Evolutionary conservation across 2,329 filamentous ascomycete species (phyloP).

Genomic region (Onygenales sp.): DNA sequence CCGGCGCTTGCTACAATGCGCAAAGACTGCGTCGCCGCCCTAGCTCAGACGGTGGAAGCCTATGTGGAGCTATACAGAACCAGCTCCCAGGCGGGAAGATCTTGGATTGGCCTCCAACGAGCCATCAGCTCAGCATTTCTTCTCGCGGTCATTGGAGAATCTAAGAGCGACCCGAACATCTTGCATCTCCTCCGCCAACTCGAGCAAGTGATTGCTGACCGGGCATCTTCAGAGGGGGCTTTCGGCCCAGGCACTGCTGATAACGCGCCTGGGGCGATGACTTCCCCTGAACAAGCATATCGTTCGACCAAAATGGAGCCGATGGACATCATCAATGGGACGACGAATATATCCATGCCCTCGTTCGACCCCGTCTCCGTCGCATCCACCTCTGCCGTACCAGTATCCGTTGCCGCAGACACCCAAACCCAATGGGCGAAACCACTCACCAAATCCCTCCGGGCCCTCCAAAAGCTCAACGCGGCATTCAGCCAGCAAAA

Average conservation of each 20-base stretch:
- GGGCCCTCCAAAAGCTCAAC: constrained; percentile 37
- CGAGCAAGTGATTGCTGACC: constrained; percentile 35
- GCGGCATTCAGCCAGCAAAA: constrained; percentile 24
- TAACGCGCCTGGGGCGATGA: neutral
- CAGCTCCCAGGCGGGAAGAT: constrained; percentile 34
- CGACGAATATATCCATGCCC: constrained; percentile 18
- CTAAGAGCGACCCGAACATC: constrained; percentile 31
- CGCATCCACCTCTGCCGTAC: constrained; percentile 19
- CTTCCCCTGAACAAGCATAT: neutral
- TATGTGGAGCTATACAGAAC: constrained; percentile 47
- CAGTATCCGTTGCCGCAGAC: constrained; percentile 21
- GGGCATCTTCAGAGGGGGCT: constrained; percentile 27
- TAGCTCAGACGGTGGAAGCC: constrained; percentile 49
- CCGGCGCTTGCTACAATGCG: constrained; percentile 33
- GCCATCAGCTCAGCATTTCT: constrained; percentile 40
- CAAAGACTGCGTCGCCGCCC: constrained; percentile 45
- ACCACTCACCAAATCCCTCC: constrained; percentile 36
- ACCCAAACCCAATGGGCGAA: constrained; percentile 37
- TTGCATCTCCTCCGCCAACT: constrained; percentile 32
- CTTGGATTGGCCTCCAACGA: constrained; percentile 39
- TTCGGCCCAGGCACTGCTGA: constrained; percentile 14
- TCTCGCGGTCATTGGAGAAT: constrained; percentile 37
- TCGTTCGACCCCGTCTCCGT: constrained; percentile 17
- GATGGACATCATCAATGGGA: constrained; percentile 20
- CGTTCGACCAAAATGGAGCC: neutral